Base-by-base conservation (phyloP, 495 filamentous ascomycete genomes). In the Bacidia rubella region DNA sequence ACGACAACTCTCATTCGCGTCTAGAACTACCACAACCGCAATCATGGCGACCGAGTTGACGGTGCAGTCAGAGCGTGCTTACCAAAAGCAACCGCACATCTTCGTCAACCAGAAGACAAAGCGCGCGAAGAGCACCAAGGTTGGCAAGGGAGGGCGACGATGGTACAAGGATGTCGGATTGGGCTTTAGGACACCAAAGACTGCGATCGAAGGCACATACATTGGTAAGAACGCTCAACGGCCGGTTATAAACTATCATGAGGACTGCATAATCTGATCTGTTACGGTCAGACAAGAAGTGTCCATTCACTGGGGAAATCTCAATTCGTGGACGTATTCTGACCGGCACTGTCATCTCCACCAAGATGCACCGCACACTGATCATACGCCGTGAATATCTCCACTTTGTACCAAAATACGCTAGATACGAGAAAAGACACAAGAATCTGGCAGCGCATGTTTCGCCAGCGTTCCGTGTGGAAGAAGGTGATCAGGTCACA, bases 351-450 rank as follows among this genome's bases (percentile, higher is more conserved):
- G 92, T 99, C 64, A 86, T 97, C 68, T 95, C 89, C 58, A 99
- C 93, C 70, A 96, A 96, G 85, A 96, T 96, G 90, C 90, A 96
- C 84, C 83, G 90, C 69, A 98, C 92, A 63, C 78, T 96, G 68
- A 81, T 97, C 78, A 95, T 99, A 80, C 93, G 92, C 71, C 87
- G 92, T 72, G 93, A 99, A 79, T 99, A 97, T 78, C 90, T 98
- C 60, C 92, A 97, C 81, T 97, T 86, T 81, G 81, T 97, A 69
- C 90, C 90, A 68, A 97, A 97, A 75, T 97, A 96, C 80, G 76
- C 85, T 68, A 83, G 92, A 81, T 99, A 99, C 74, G 93, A 99
- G 86, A 96, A 94, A 80, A 78, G 92, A 66, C 92, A 99, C 82
- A 97, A 94, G 85, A 99, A 99, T 81, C 77, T 99, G 42, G 85